Conservation (phyloP, 2,329 filamentous ascomycete species). For the Clonostachys byssicola region DNA sequence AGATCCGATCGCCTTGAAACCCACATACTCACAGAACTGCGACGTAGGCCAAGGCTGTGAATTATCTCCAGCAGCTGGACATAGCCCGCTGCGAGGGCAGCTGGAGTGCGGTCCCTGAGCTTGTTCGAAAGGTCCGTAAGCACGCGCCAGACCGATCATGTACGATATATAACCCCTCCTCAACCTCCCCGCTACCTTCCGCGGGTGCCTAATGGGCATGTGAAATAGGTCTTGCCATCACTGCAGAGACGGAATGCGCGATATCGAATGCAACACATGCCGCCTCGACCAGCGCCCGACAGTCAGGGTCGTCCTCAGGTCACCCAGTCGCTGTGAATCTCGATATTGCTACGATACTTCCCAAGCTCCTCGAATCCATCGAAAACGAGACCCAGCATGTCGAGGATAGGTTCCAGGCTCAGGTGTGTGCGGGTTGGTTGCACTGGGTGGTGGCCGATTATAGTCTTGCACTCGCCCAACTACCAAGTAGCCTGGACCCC, state of each 20-base stretch:
- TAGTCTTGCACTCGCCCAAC: constrained; percentile 48
- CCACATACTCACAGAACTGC: too few relatives aligned
- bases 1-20: too few relatives aligned
- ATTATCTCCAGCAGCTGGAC: constrained; percentile 81
- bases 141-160: constrained; percentile 83
- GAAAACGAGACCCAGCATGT: constrained; percentile 48
- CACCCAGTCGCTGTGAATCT: constrained; percentile 25
- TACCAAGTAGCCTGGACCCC: constrained; percentile 60
- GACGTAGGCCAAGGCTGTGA: constrained; percentile 65
- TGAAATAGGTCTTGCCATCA: constrained; percentile 59
- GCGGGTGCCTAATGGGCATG: background rate
- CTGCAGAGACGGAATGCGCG: constrained; percentile 65
- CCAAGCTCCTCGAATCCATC: constrained; percentile 51
- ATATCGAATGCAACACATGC: constrained; percentile 47
- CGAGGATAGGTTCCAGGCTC: constrained; percentile 71
- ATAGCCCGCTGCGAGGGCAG: constrained; percentile 81
- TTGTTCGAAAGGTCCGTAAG: constrained; percentile 90
- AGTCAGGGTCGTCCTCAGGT: constrained; percentile 34
- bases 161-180: constrained; percentile 38
- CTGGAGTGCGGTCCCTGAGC: constrained; percentile 83
- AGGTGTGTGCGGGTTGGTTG: constrained; percentile 79
- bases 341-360: constrained; percentile 37
- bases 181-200: background rate
- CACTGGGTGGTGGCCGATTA: constrained; percentile 76
- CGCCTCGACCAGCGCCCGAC: constrained; percentile 15